Evolutionary conservation across 768 basidiomycete species (phyloP).

Genomic region (Lactifluus rugatus): DNA sequence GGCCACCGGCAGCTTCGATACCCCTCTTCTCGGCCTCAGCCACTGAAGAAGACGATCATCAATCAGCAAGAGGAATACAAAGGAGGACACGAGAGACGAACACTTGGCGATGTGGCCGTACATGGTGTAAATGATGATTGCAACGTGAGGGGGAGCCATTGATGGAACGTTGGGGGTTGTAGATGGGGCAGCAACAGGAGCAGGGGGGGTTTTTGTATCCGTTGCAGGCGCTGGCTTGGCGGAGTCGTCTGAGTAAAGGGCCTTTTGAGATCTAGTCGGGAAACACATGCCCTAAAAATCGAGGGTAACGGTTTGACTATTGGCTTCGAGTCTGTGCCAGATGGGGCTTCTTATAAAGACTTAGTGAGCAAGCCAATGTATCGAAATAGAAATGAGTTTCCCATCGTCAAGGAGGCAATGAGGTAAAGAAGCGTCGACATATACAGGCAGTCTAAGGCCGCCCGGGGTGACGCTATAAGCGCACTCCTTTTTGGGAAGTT

Average conservation of each 20-base stretch:
- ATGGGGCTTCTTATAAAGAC: slow-evolving; percentile 7
- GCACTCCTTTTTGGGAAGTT: not conserved
- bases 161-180: not conserved
- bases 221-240: slow-evolving; percentile 13
- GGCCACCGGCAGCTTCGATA: slow-evolving; percentile 34
- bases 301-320: not conserved
- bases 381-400: slow-evolving; percentile 1
- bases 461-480: too few relatives aligned
- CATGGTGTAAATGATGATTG: slow-evolving; percentile 65
- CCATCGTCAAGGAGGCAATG: too few relatives aligned
- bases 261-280: slow-evolving; percentile 30
- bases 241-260: slow-evolving; percentile 27
- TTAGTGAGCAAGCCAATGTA: not conserved
- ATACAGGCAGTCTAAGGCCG: too few relatives aligned
- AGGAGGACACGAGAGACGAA: slow-evolving; percentile 28
- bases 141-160: slow-evolving; percentile 43
- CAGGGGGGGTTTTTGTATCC: slow-evolving; percentile 18
- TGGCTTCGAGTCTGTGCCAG: not conserved
- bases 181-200: not conserved
- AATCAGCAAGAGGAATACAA: slow-evolving; percentile 8
- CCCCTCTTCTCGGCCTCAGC: slow-evolving; percentile 43
- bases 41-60: slow-evolving; percentile 33
- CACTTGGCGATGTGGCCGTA: slow-evolving; percentile 65
- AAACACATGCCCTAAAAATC: slow-evolving; percentile 29
- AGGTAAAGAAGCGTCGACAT: not conserved